Conservation (phyloP, 2,329 filamentous ascomycete genomes). For the Coleophoma cylindrospora region DNA sequence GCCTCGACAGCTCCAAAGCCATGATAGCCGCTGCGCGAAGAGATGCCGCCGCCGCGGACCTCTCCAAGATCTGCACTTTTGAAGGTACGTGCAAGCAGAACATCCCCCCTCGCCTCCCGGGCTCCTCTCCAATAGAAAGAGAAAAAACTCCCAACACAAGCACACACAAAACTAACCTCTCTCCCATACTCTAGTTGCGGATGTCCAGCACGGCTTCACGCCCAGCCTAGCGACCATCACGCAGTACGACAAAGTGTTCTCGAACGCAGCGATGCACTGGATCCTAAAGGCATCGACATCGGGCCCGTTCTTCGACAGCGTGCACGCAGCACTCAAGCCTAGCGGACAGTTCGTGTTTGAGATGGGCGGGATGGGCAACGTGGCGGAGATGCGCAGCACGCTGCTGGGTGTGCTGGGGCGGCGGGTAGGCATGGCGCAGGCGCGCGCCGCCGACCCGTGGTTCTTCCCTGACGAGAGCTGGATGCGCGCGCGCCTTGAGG, state of each 20-base stretch:
- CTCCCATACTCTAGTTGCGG: slow-evolving; percentile 31
- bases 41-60: slow-evolving; percentile 18
- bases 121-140: neutral
- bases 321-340: slow-evolving; percentile 45
- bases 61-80: slow-evolving; percentile 17
- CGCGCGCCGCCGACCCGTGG: slow-evolving; percentile 55
- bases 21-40: slow-evolving; percentile 52
- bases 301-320: slow-evolving; percentile 45
- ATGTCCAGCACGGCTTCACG: slow-evolving; percentile 33
- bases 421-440: slow-evolving; percentile 43
- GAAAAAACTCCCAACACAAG: neutral
- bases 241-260: slow-evolving; percentile 52
- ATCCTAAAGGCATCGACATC: slow-evolving; percentile 46
- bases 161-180: too few species aligned
- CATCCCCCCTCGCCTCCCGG: too few species aligned
- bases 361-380: slow-evolving; percentile 67
- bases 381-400: slow-evolving; percentile 56
- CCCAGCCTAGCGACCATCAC: slow-evolving; percentile 17
- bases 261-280: slow-evolving; percentile 61
- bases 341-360: slow-evolving; percentile 61
- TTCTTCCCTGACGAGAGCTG: slow-evolving; percentile 65
- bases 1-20: slow-evolving; percentile 50
- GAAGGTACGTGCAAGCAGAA: slow-evolving; percentile 10
- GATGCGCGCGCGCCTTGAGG: slow-evolving; percentile 38
- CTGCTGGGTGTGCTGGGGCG: slow-evolving; percentile 47